phyloP scores from a whole-genome alignment of 2,329 filamentous ascomycete genomes.

The Fusarium sp. region DNA sequence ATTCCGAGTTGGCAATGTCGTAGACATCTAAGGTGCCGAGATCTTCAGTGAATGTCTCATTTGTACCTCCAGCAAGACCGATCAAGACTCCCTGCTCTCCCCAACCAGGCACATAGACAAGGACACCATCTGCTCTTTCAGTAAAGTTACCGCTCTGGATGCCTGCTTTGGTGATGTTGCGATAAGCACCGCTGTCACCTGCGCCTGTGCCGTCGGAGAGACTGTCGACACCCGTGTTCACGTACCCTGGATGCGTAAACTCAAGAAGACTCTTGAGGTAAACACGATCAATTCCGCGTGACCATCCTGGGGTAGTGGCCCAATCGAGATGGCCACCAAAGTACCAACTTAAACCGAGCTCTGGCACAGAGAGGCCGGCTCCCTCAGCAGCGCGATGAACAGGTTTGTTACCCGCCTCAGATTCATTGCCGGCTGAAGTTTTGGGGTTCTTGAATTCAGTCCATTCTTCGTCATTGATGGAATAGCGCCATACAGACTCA shows the following conservation, averaged over 20 bases:
- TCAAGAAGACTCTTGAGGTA: slow-evolving; percentile 83
- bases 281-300: slow-evolving; percentile 72
- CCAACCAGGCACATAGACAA: slow-evolving; percentile 83
- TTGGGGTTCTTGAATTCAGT: slow-evolving; percentile 72
- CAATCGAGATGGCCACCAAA: slow-evolving; percentile 83
- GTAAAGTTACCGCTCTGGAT: slow-evolving; percentile 78
- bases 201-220: slow-evolving; percentile 70
- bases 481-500: slow-evolving; percentile 79
- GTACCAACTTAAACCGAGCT: slow-evolving; percentile 80
- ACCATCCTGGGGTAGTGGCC: slow-evolving; percentile 74
- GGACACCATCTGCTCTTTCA: slow-evolving; percentile 79
- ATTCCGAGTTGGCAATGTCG: slow-evolving; percentile 71
- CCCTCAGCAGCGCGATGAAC: slow-evolving; percentile 82
- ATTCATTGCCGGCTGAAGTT: slow-evolving; percentile 75
- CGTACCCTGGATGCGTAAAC: slow-evolving; percentile 80
- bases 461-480: slow-evolving; percentile 73
- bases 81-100: slow-evolving; percentile 79
- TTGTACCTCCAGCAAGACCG: slow-evolving; percentile 80
- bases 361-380: slow-evolving; percentile 78
- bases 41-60: slow-evolving; percentile 74
- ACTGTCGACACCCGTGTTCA: slow-evolving; percentile 73
- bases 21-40: slow-evolving; percentile 75
- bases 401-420: slow-evolving; percentile 66
- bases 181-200: slow-evolving; percentile 73
- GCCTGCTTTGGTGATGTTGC: slow-evolving; percentile 82